Conservation (phyloP, 2,329 filamentous ascomycete genomes). For the Talaromyces verruculosus region DNA sequence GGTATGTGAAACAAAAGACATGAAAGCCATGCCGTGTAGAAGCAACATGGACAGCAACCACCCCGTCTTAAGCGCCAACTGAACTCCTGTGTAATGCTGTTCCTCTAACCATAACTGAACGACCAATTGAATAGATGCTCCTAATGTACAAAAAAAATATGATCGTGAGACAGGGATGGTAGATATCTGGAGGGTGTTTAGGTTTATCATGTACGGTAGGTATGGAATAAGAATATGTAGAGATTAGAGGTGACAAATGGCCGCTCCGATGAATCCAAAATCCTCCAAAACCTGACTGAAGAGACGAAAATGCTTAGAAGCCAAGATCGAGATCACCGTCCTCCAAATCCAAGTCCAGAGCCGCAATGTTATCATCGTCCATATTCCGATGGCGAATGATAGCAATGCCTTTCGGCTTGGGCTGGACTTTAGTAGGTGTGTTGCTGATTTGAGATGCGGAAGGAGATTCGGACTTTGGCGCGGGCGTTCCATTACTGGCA, state of each 20-base stretch:
- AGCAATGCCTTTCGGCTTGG: slow-evolving; percentile 51
- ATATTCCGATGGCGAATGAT: slow-evolving; percentile 75
- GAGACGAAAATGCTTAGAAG: background rate
- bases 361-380: slow-evolving; percentile 90
- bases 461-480: slow-evolving; percentile 43
- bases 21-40: background rate
- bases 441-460: slow-evolving; percentile 54
- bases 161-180: background rate
- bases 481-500: slow-evolving; percentile 50
- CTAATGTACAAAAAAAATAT: slow-evolving; percentile 1
- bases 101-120: background rate
- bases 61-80: background rate
- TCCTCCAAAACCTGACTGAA: background rate
- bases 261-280: background rate
- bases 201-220: background rate
- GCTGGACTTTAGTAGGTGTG: slow-evolving; percentile 29
- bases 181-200: background rate
- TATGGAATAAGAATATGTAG: background rate
- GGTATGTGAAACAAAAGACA: background rate
- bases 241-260: background rate
- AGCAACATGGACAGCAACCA: background rate
- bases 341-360: slow-evolving; percentile 77
- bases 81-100: slow-evolving; percentile 9
- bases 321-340: slow-evolving; percentile 64
- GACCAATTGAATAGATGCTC: background rate